Percentiles rank a stretch among this genome's conserved stretches.
These are phyloP conservation scores for Neofusicoccum sp. DNA, from an alignment of 2,329 filamentous ascomycete species.

Conservation along the genomic window DNA sequence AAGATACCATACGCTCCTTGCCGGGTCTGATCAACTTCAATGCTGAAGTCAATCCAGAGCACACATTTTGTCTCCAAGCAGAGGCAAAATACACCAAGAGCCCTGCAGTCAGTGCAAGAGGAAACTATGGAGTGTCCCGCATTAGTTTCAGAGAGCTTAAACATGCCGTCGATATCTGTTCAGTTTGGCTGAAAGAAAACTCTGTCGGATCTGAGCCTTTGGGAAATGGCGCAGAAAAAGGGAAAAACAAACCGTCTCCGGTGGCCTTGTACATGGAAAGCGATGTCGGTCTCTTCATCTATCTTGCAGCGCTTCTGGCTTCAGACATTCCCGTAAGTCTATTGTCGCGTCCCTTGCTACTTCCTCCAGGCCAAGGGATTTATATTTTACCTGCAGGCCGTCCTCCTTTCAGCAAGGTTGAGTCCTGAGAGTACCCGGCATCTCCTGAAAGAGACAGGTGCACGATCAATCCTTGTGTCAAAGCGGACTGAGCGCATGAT, in stretches of 20 bases:
- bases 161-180: not conserved
- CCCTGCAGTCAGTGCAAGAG: not conserved
- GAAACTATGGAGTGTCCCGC: not conserved
- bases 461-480: not conserved
- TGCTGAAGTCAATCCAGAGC: slow-evolving; percentile 26
- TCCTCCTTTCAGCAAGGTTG: slow-evolving; percentile 27
- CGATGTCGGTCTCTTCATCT: slow-evolving; percentile 29
- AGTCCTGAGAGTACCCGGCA: slow-evolving; percentile 2
- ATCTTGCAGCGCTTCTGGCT: slow-evolving; percentile 27
- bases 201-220: not conserved
- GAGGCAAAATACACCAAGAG: not conserved
- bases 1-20: slow-evolving; percentile 2
- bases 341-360: not conserved
- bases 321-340: slow-evolving; percentile 24
- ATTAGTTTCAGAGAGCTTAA: not conserved
- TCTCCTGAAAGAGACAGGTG: not conserved
- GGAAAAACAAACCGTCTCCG: slow-evolving; percentile 4
- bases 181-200: not conserved
- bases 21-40: slow-evolving; percentile 31
- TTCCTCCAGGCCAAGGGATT: not conserved
- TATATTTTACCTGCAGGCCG: slow-evolving; percentile 14
- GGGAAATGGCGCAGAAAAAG: not conserved
- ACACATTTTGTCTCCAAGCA: slow-evolving; percentile 29
- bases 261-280: slow-evolving; percentile 32
- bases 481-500: not conserved